Evolutionary conservation across 2,329 filamentous ascomycete species (phyloP).

Genomic region (Pseudonectria buxi): DNA sequence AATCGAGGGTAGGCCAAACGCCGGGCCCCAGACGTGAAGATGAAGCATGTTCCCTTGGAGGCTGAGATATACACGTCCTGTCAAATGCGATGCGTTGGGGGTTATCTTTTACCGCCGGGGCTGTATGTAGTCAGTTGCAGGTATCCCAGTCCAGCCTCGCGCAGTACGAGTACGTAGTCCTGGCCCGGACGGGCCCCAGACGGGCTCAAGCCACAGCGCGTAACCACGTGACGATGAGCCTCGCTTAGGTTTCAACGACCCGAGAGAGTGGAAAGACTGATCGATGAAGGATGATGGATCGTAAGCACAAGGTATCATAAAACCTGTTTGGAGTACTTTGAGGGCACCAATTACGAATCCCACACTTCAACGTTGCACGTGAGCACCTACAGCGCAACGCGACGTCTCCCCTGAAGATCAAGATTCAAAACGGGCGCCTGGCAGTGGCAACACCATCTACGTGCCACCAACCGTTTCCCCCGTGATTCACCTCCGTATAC

Average conservation of each 20-base stretch:
- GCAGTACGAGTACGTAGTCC: too few species aligned
- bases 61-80: neutral
- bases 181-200: too few species aligned
- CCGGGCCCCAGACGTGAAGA: slow-evolving; percentile 85
- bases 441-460: too few species aligned
- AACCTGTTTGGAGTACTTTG: too few species aligned
- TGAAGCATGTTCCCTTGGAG: slow-evolving; percentile 36
- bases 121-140: slow-evolving; percentile 5
- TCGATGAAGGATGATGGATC: neutral
- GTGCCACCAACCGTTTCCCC: too few species aligned
- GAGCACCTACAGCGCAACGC: too few species aligned
- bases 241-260: neutral
- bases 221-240: slow-evolving; percentile 19
- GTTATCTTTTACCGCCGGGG: neutral
- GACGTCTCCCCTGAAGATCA: too few species aligned
- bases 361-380: too few species aligned
- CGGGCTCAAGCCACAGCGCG: slow-evolving; percentile 17
- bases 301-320: neutral
- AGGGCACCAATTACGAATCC: too few species aligned
- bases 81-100: neutral
- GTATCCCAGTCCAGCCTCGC: slow-evolving; percentile 8
- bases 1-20: slow-evolving; percentile 82
- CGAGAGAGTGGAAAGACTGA: too few species aligned
- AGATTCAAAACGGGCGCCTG: too few species aligned
- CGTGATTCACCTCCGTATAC: too few species aligned